These are phyloP conservation scores for Exophiala lecanii-corni DNA, from an alignment of 2,329 filamentous ascomycete genomes.

Conservation along the genomic window DNA sequence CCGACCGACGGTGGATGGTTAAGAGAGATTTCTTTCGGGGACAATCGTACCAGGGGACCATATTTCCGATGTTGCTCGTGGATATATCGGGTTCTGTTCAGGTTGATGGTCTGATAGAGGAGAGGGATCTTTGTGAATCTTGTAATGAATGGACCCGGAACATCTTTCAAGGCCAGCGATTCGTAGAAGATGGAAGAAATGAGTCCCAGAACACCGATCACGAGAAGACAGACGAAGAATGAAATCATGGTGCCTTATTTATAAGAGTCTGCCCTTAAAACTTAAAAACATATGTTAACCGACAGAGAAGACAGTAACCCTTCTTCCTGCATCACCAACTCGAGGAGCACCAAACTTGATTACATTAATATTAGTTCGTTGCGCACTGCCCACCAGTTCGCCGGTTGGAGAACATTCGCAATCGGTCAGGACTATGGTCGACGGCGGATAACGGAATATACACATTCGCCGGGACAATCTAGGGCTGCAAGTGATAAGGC, in stretches of 20 bases:
- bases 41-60: constrained; percentile 68
- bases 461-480: background rate
- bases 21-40: constrained; percentile 64
- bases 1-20: constrained; percentile 33
- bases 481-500: background rate
- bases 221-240: constrained; percentile 5
- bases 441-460: constrained; percentile 6
- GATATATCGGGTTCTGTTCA: constrained; percentile 11
- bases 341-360: constrained; percentile 1
- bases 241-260: constrained; percentile 8
- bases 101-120: constrained; percentile 10
- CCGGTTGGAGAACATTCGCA: background rate
- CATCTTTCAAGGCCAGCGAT: constrained; percentile 10
- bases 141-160: constrained; percentile 13
- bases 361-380: constrained; percentile 1
- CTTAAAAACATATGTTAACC: background rate
- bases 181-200: constrained; percentile 8
- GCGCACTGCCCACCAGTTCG: background rate
- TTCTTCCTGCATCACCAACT: constrained; percentile 7
- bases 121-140: constrained; percentile 14
- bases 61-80: constrained; percentile 62
- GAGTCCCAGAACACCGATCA: constrained; percentile 7
- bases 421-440: background rate
- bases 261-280: constrained; percentile 3
- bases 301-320: background rate